A percentile compares a stretch with the other conserved stretches of the same genome.
Conservation (phyloP, 2,329 filamentous ascomycete species). For the Botrytis fragariae region DNA sequence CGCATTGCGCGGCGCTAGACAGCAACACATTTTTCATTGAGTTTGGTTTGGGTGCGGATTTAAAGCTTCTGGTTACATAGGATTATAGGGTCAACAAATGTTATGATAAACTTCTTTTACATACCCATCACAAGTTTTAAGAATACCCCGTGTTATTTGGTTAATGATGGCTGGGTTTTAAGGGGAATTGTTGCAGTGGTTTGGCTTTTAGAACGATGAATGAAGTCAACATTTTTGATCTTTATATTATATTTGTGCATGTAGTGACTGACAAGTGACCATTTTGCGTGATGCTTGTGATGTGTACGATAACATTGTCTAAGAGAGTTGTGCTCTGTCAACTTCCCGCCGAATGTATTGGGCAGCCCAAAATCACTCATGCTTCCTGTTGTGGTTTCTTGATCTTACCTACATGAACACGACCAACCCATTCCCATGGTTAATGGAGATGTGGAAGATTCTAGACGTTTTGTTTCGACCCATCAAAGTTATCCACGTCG, state of each 20-base stretch:
- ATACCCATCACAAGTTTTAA: background rate
- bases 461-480: background rate
- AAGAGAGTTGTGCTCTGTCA: background rate
- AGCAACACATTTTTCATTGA: background rate
- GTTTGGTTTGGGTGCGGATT: constrained; percentile 1
- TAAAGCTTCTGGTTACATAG: constrained; percentile 13
- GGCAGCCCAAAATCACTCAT: background rate
- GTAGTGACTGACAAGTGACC: background rate
- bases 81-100: constrained; percentile 12
- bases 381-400: background rate
- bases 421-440: background rate
- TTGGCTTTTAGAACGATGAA: background rate
- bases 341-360: background rate
- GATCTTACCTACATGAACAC: background rate
- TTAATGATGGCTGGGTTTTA: background rate
- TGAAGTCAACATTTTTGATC: background rate
- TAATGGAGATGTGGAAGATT: background rate
- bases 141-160: background rate
- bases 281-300: background rate
- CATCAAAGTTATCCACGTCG: background rate
- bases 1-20: constrained; percentile 3
- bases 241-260: background rate
- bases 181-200: background rate
- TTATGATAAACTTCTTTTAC: constrained; percentile 15
- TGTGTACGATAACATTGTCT: background rate